Conservation (phyloP, 1,139 yeast genomes). For the Debaryomycetaceae sp. region DNA sequence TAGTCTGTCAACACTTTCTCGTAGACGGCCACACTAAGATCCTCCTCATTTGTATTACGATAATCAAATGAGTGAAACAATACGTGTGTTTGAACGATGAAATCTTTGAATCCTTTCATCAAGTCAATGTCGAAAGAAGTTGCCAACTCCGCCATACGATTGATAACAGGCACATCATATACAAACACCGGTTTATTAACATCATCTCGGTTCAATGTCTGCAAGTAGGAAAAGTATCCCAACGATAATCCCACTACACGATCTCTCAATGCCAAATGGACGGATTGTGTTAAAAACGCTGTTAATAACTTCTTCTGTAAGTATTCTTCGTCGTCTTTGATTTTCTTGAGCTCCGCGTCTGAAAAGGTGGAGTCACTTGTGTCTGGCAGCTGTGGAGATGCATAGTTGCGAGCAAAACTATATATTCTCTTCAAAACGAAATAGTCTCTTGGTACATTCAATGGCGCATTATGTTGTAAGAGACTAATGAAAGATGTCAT, state of each 20-base stretch:
- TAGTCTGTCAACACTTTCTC: slow-evolving; percentile 33
- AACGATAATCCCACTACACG: slow-evolving; percentile 20
- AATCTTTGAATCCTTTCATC: slow-evolving; percentile 33
- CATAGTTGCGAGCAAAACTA: slow-evolving; percentile 64
- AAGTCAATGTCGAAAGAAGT: slow-evolving; percentile 63
- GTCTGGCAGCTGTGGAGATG: slow-evolving; percentile 42
- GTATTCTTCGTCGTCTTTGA: slow-evolving; percentile 51
- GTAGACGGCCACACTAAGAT: slow-evolving; percentile 27
- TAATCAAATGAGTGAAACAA: slow-evolving; percentile 24
- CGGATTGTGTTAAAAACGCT: slow-evolving; percentile 41
- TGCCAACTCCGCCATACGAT: slow-evolving; percentile 52
- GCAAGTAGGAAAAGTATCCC: slow-evolving; percentile 21
- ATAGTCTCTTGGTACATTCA: slow-evolving; percentile 17
- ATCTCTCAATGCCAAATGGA: slow-evolving; percentile 35
- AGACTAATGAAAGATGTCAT: slow-evolving; percentile 53
- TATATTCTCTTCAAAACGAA: slow-evolving; percentile 60
- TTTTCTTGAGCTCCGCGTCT: slow-evolving; percentile 34
- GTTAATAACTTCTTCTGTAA: slow-evolving; percentile 45
- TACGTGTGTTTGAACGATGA: slow-evolving; percentile 22
- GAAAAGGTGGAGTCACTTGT: slow-evolving; percentile 21
- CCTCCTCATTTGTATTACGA: slow-evolving; percentile 21
- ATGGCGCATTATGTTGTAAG: slow-evolving; percentile 34
- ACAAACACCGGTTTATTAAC: slow-evolving; percentile 9
- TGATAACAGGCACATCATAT: slow-evolving; percentile 21
- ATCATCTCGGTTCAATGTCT: slow-evolving; percentile 11